Conservation (phyloP, 2,329 filamentous ascomycete species). For the Colletotrichum chlorophyti region DNA sequence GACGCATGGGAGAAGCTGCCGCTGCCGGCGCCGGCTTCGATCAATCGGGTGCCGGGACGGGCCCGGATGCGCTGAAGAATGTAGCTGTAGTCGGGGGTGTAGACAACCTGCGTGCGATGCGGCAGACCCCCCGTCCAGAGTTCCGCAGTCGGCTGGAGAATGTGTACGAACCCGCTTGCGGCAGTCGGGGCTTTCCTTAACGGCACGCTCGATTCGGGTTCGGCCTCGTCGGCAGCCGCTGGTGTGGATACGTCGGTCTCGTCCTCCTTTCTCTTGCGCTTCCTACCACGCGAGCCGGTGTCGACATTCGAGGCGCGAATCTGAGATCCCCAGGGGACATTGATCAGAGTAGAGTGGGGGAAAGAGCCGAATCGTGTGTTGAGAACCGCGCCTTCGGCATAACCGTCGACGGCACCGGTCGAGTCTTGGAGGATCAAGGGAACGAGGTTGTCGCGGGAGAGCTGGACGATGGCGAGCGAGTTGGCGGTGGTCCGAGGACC, state of each 20-base stretch:
- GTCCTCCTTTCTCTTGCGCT: slow-evolving; percentile 61
- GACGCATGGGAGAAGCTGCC: slow-evolving; percentile 86
- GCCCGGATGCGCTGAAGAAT: slow-evolving; percentile 79
- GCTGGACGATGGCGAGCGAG: slow-evolving; percentile 81
- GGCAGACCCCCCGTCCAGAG: slow-evolving; percentile 82
- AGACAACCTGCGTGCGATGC: slow-evolving; percentile 85
- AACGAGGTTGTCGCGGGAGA: slow-evolving; percentile 85
- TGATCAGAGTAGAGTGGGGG: slow-evolving; percentile 78
- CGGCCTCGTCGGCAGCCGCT: slow-evolving; percentile 40
- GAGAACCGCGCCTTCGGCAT: slow-evolving; percentile 78
- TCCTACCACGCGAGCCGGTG: slow-evolving; percentile 85
- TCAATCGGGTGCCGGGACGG: slow-evolving; percentile 74
- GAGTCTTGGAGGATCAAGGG: slow-evolving; percentile 73
- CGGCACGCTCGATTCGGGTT: slow-evolving; percentile 38
- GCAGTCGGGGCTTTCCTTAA: slow-evolving; percentile 60
- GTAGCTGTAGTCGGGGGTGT: slow-evolving; percentile 87
- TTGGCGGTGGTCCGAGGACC: slow-evolving; percentile 66
- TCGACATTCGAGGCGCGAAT: slow-evolving; percentile 89
- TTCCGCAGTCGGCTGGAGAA: slow-evolving; percentile 81
- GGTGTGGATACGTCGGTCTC: slow-evolving; percentile 38
- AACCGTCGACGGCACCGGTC: slow-evolving; percentile 71
- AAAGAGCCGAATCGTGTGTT: slow-evolving; percentile 96
- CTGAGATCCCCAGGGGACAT: slow-evolving; percentile 89
- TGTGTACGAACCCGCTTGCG: slow-evolving; percentile 76
- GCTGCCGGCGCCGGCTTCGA: slow-evolving; percentile 83